Conservation (phyloP, 2,329 filamentous ascomycete genomes). For the Lojkania enalia region DNA sequence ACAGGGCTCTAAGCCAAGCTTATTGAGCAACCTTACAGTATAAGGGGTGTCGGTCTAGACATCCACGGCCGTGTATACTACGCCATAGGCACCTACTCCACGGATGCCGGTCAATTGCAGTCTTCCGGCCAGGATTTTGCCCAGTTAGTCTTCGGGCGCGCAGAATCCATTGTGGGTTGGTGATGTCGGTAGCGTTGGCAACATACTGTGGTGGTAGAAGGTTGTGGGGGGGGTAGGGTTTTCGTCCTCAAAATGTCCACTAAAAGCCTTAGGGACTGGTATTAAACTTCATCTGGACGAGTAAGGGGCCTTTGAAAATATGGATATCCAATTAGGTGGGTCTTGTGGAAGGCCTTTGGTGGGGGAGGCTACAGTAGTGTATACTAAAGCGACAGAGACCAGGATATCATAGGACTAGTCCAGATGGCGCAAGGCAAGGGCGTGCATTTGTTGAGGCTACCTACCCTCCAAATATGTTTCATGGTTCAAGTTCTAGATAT, state of each 20-base stretch:
- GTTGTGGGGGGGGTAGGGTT: slow-evolving; percentile 11
- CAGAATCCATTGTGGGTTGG: slow-evolving; percentile 50
- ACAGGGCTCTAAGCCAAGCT: slow-evolving; percentile 83
- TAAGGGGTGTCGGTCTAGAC: slow-evolving; percentile 79
- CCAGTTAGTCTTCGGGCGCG: slow-evolving; percentile 80
- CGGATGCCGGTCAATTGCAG: slow-evolving; percentile 83
- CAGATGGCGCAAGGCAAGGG: slow-evolving; percentile 25
- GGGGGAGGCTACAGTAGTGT: slow-evolving; percentile 19
- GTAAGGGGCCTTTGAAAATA: slow-evolving; percentile 8
- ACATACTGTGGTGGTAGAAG: slow-evolving; percentile 46
- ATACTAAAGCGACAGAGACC: slow-evolving; percentile 23
- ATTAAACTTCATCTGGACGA: slow-evolving; percentile 26
- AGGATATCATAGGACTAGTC: slow-evolving; percentile 16
- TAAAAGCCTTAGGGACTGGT: slow-evolving; percentile 45
- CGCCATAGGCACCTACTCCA: slow-evolving; percentile 92
- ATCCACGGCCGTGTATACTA: slow-evolving; percentile 89
- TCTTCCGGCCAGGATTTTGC: slow-evolving; percentile 78
- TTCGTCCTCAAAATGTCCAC: slow-evolving; percentile 47
- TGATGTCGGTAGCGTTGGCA: slow-evolving; percentile 56
- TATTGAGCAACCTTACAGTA: slow-evolving; percentile 96
- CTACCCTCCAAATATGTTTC: too few species aligned
- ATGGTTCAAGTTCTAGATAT: too few species aligned
- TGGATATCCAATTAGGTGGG: slow-evolving; percentile 18
- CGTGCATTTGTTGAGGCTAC: slow-evolving; percentile 10
- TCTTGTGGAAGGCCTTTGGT: slow-evolving; percentile 15